Evolutionary conservation across 768 basidiomycete genomes (phyloP), one percentile per base, ranked within the genome.

Genomic region (Auriculariales sp.): DNA sequence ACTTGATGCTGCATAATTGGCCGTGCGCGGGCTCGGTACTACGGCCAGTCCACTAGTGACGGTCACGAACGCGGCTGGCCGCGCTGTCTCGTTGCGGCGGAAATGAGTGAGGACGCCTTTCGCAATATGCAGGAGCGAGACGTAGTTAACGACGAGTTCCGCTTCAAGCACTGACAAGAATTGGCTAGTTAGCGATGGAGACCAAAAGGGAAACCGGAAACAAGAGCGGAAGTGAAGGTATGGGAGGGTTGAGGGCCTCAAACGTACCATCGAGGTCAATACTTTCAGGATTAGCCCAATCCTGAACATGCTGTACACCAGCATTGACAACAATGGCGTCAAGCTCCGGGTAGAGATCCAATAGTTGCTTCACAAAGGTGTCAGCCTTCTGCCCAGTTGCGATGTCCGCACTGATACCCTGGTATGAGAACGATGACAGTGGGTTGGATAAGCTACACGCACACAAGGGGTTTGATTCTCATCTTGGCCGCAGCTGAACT

Each of bases 131-230:
- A 77, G 63, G 25, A 74, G 62, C 0, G 76, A 69, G 0, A 65
- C 64, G 55, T 79, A 80, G 57, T 81, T 79, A 31, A 72, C 66
- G 35, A 71, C 69, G 2, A 78, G 53, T 60, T 81, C 79, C 30
- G 58, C 60, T 25, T 63, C 50, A 29, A 75, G 49, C 27, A 65
- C 73, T 77, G 49, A n/a, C n/a, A 39, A 42, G 10, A 33, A 51
- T 39, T 45, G 45, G 42, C 10, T 22, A 39, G 36, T n/a, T 9
- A 6, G 24, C 19, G 48, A 6, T 17, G 11, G n/a, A n/a, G n/a
- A n/a, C n/a, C n/a, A n/a, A n/a, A n/a, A n/a, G n/a, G n/a, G n/a
- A n/a, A n/a, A n/a, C n/a, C n/a, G n/a, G n/a, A n/a, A n/a, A n/a
- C n/a, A n/a, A n/a, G n/a, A n/a, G n/a, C n/a, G n/a, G n/a, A n/a